Evolutionary conservation across 2,329 filamentous ascomycete species (phyloP), one percentile per base, ranked within the genome.

Genomic region (Pseudonectria buxi): DNA sequence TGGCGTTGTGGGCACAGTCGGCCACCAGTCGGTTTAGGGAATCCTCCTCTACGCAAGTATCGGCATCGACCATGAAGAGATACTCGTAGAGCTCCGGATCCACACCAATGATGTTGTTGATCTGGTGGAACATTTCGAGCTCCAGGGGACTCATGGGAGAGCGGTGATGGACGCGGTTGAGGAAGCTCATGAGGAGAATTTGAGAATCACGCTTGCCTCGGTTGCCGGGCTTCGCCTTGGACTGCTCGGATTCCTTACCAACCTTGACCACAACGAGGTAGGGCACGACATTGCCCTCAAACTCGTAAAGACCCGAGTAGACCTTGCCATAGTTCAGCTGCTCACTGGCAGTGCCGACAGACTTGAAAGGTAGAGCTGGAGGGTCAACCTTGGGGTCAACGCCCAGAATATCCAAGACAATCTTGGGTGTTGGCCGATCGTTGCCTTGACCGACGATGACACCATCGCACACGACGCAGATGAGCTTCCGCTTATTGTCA

Each of bases 281-380:
- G 0, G 92, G 92, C 10, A 98, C 92, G 4, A 98, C 89, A 50
- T 95, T 95, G 63, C 90, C 92, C 69, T 98, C 89, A 42, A 80
- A 95, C 59, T 98, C 92, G 62, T 98, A 98, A 3, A 98, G 76
- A 55, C 92, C 92, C 32, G 90, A 96, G 63, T 96, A 98, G 12
- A 98, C 89, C 59, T 98, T 98, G 56, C 89, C 92, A 55, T 95
- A 96, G 64, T 98, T 98, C 47, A 96, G 81, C 59, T 96, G 90
- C 43, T 95, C 86, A 53, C 78, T 88, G 49, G 89, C 87, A 32
- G 81, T 72, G 33, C 92, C 92, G 39, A 98, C 81, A 4, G 88
- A 94, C 64, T 89, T 90, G 76, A 96, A 96, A 1, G 89, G 86
- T 24, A 98, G 71, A 1, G 92, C 88, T 14, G 89, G 89, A 43